phyloP scores from a whole-genome alignment of 805 yeast genomes.

The Yamadazyma phyllophila region DNA sequence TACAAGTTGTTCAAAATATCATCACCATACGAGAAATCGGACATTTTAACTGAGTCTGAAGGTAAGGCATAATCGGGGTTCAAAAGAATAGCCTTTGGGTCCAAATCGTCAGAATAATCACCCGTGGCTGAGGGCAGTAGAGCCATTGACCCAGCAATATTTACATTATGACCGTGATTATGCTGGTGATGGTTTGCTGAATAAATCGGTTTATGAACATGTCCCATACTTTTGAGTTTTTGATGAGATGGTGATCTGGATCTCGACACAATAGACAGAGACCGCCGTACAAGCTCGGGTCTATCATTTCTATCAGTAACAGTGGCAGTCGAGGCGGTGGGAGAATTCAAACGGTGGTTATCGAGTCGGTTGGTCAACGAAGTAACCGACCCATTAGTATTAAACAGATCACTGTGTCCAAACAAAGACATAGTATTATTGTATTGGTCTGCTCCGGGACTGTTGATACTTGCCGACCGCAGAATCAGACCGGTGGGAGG shows the following conservation, averaged over 20 bases:
- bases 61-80: slow-evolving; percentile 11
- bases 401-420: slow-evolving; percentile 7
- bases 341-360: slow-evolving; percentile 23
- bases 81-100: slow-evolving; percentile 7
- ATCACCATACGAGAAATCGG: slow-evolving; percentile 11
- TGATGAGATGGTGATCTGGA: slow-evolving; percentile 16
- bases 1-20: slow-evolving; percentile 3
- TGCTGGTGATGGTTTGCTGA: slow-evolving; percentile 5
- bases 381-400: slow-evolving; percentile 13
- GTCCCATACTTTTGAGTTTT: slow-evolving; percentile 18
- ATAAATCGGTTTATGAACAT: slow-evolving; percentile 20
- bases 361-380: slow-evolving; percentile 31
- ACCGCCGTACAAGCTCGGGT: slow-evolving; percentile 5
- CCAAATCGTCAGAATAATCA: slow-evolving; percentile 7
- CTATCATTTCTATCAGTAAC: background rate
- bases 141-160: background rate
- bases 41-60: slow-evolving; percentile 7
- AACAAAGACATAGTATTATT: slow-evolving; percentile 12
- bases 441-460: slow-evolving; percentile 6
- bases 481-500: slow-evolving; percentile 10
- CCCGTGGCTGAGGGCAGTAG: slow-evolving; percentile 1
- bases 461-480: background rate
- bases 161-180: slow-evolving; percentile 1
- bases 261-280: slow-evolving; percentile 5
- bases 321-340: slow-evolving; percentile 5